Conservation (phyloP, 116 monocot species). For the Posidonia oceanica region DNA sequence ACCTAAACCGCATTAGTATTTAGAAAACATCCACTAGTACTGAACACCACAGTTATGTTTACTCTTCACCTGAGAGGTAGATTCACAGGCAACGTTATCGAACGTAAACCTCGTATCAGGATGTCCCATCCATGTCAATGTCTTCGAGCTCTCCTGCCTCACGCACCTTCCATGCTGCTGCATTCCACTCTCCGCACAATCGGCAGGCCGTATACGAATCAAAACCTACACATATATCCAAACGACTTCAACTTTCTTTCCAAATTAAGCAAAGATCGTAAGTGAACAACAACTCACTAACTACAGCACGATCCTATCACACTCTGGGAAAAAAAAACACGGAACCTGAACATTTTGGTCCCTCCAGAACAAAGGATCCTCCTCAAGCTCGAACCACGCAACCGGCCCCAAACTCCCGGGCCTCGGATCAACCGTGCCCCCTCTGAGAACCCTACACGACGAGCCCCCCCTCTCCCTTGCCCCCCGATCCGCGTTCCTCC, state of each 20-base stretch:
- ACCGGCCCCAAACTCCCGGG: constrained; percentile 15
- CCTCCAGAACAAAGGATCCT: constrained; percentile 50
- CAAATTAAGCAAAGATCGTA: background rate
- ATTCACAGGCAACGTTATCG: constrained; percentile 60
- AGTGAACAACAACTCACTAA: background rate
- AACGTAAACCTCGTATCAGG: constrained; percentile 63
- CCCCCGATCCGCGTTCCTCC: constrained; percentile 2
- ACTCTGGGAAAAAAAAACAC: background rate
- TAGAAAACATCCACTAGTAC: background rate
- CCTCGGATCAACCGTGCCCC: constrained; percentile 8
- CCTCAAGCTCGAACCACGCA: constrained; percentile 43
- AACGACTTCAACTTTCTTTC: background rate
- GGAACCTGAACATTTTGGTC: constrained; percentile 59
- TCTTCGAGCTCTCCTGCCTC: constrained; percentile 53
- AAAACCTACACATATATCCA: constrained; percentile 27
- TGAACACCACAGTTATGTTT: too few species aligned
- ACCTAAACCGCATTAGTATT: background rate
- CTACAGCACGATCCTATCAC: background rate
- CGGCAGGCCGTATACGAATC: constrained; percentile 53
- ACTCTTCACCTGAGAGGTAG: constrained; percentile 39
- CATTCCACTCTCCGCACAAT: constrained; percentile 16
- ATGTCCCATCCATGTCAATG: constrained; percentile 51
- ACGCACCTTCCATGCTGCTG: constrained; percentile 45
- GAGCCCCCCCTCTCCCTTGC: constrained; percentile 14
- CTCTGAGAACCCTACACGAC: constrained; percentile 12